Evolutionary conservation across 2,329 filamentous ascomycete species (phyloP), one percentile per base, ranked within the genome.

Genomic region (Stemphylium beticola): DNA sequence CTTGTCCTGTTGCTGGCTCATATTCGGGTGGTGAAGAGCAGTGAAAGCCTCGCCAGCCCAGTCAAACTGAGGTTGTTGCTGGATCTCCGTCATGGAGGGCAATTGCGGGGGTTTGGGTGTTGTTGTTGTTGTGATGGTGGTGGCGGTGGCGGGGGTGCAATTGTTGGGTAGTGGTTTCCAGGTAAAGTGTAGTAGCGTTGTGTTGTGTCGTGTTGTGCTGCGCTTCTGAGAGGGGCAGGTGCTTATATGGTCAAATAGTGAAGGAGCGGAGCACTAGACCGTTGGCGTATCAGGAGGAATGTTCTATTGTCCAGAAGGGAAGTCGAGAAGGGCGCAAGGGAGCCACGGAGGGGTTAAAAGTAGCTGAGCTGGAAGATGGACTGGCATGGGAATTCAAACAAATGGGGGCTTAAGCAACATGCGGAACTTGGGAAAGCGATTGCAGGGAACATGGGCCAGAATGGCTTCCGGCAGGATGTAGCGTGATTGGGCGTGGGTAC

Each of bases 11-110:
- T 55, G 49, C 12, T 60, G 56, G 18, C 55, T 49, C 15, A 48
- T 44, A 48, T 48, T 54, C 4, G 49, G 15, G 43, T 60, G 42
- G 33, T 66, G 61, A 52, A 73, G 62, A n/a, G 65, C 65, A 12
- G 63, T 58, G 49, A 61, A 72, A 44, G 67, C 60, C 31, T 68
- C 62, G 46, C 66, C 59, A 17, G 70, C 66, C 70, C 70, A 73
- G 20, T 72, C 65, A 43, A 66, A 62, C 6, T 33, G 45, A 15
- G 53, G 58, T 9, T 54, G 54, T 2, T 63, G 53, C 10, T 68
- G 58, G 4, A 68, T 50, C 22, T 68, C 61, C 58, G 60, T 66
- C 54, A 64, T 63, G 57, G 26, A 45, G 42, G 53, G 40, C 42
- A 29, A 18, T 42, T 29, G 10, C 20, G 12, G 10, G 10, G 34